A percentile compares a stretch with the other conserved stretches of the same genome.
phyloP scores from a whole-genome alignment of 2,329 filamentous ascomycete genomes.

The Botryotinia calthae region DNA sequence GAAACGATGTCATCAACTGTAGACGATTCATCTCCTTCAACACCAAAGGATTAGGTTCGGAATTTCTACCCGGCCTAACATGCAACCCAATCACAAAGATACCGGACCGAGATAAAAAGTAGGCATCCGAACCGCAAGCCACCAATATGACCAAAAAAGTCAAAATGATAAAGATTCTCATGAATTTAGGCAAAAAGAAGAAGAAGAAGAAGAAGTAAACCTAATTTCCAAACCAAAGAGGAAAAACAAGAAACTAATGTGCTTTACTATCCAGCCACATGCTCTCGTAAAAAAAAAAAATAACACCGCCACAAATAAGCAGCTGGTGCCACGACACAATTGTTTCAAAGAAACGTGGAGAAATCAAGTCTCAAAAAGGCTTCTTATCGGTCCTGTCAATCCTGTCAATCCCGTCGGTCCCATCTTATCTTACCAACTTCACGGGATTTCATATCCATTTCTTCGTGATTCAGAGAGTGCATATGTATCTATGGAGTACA shows the following conservation, averaged over 20 bases:
- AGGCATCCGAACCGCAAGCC: neutral
- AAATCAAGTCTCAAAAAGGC: neutral
- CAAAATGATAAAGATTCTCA: neutral
- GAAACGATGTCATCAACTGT: neutral
- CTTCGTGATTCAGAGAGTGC: neutral
- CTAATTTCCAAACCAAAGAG: neutral
- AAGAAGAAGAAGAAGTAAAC: neutral
- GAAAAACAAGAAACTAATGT: neutral
- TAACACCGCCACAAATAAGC: conserved; percentile 9
- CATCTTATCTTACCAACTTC: conserved; percentile 17
- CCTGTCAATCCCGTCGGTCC: neutral
- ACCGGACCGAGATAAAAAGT: neutral
- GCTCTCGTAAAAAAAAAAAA: neutral
- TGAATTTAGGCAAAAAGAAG: neutral
- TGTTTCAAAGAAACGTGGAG: conserved; percentile 22
- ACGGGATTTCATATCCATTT: neutral
- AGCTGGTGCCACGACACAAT: conserved; percentile 21
- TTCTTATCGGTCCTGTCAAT: conserved; percentile 9
- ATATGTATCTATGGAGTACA: neutral
- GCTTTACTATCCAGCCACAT: neutral
- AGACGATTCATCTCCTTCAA: neutral
- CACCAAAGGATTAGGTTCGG: too few relatives aligned
- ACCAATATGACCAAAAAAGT: neutral
- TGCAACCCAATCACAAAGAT: neutral
- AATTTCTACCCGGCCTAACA: neutral